Percentiles rank a stretch among this genome's conserved stretches.
phyloP scores from a whole-genome alignment of 352 stramenopile species.

The Globisporangium ultimum region DNA sequence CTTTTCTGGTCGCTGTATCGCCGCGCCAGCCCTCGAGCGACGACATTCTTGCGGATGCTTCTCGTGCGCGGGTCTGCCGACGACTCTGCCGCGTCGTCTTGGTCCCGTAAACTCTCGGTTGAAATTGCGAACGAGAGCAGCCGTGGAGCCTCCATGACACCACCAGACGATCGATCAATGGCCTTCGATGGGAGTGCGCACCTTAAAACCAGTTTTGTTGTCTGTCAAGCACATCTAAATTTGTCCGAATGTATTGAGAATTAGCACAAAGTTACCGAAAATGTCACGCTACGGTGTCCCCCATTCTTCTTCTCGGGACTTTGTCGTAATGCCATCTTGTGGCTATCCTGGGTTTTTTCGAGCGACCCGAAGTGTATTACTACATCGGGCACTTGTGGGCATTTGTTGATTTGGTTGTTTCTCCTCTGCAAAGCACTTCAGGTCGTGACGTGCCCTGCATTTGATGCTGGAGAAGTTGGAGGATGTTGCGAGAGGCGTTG shows the following conservation, averaged over 20 bases:
- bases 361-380: too few relatives aligned
- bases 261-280: too few relatives aligned
- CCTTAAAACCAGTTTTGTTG: not conserved
- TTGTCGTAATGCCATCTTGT: too few relatives aligned
- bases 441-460: too few relatives aligned
- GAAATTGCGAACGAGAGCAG: slow-evolving; percentile 8
- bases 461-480: too few relatives aligned
- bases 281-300: too few relatives aligned
- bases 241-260: not conserved
- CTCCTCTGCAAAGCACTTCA: too few relatives aligned
- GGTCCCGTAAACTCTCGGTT: slow-evolving; percentile 2
- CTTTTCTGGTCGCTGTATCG: slow-evolving; percentile 31
- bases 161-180: not conserved
- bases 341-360: too few relatives aligned
- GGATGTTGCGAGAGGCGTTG: too few relatives aligned
- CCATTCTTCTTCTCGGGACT: too few relatives aligned
- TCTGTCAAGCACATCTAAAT: not conserved
- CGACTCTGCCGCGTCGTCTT: not conserved
- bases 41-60: slow-evolving; percentile 23
- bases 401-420: too few relatives aligned
- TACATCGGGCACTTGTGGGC: too few relatives aligned
- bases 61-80: slow-evolving; percentile 9
- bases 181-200: not conserved
- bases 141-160: not conserved
- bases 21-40: slow-evolving; percentile 27